Evolutionary conservation across 2,329 filamentous ascomycete species (phyloP), one percentile per base, ranked within the genome.

Genomic region (Penicillium brevicompactum): DNA sequence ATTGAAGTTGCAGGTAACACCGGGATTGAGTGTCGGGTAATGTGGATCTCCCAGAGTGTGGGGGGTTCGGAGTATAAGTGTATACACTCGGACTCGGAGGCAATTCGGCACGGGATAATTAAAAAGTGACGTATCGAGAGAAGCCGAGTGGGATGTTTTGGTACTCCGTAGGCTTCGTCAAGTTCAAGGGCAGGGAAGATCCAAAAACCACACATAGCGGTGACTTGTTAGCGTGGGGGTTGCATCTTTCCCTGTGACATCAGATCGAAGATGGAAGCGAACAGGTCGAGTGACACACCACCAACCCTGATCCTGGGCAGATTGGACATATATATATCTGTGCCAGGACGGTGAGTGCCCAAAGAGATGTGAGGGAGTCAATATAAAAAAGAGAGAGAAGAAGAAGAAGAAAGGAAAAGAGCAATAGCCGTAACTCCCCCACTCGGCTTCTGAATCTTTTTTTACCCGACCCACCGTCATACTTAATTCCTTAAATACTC

Each of bases 401-500:
- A 27, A 27, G 24, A 27, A 27, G 24, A 27, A 27, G 24, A 5
- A 27, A 27, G 6, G 8, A 5, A 27, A 27, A 27, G 5, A 38
- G 13, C 48, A 44, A 38, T 42, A 43, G 49, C 49, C 44, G 46
- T 45, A 32, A 51, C 10, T 27, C 31, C 59, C 61, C 63, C 63
- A 64, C 63, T 64, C 63, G 69, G 69, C 69, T 64, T 64, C 62
- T 65, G 58, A 18, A 60, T 49, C 37, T 57, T 45, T 49, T 49
- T 59, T 55, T 57, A 31, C 55, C 53, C 53, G 61, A 63, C 58
- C 64, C 62, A 65, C 63, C 53, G 49, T 67, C 58, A 66, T 67
- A 65, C 59, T 63, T 67, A 61, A 64, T 61, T 67, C 65, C 61
- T 65, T 68, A 58, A 61, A 64, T 57, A 52, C 51, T 58, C 55